Evolutionary conservation across 2,329 filamentous ascomycete species (phyloP), one percentile per base, ranked within the genome.

Genomic region (Cordyceps militaris): DNA sequence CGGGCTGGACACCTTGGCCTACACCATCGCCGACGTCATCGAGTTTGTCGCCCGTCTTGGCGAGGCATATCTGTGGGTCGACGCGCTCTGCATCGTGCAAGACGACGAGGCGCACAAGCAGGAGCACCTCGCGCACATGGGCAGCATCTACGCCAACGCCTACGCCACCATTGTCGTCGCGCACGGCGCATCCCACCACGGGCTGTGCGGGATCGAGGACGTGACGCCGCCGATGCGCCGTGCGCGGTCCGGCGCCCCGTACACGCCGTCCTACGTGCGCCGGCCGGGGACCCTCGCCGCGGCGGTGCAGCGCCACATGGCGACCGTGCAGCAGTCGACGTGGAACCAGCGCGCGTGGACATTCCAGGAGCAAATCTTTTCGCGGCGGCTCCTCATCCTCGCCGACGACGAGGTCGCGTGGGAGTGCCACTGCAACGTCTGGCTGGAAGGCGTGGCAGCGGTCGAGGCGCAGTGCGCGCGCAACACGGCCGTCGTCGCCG

Each of bases 41-140:
- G 48, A 57, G 8, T 56, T 61, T 9, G 59, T 46, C 26, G 52
- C 59, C 16, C 56, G 47, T 13, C 55, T 64, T 16, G 59, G 49
- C 30, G 56, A 59, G 40, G 42, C 44, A 13, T 51, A 59, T 10
- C 43, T 64, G 19, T 64, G 63, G 63, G 60, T 63, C 24, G 63
- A 64, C 40, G 60, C 59, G 30, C 59, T 64, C 16, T 63, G 63
- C 47, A 64, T 64, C 19, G 55, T 61, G 24, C 61, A 63, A 32
- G 58, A 60, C 56, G 60, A 61, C 34, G 53, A 57, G 16, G 43
- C 47, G 4, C 58, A 60, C 42, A 61, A 59, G 62, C 57, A 52
- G 34, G 47, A 42, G 32, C 60, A 63, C 42, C 55, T 61, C 6
- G 36, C 60, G 11, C 60, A 56, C 42, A 61, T 63, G 60, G 60